A percentile compares a stretch with the other conserved stretches of the same genome.
These are phyloP conservation scores for Xylariaceae sp. DNA, from an alignment of 2,329 filamentous ascomycete genomes.

Conservation along the genomic window DNA sequence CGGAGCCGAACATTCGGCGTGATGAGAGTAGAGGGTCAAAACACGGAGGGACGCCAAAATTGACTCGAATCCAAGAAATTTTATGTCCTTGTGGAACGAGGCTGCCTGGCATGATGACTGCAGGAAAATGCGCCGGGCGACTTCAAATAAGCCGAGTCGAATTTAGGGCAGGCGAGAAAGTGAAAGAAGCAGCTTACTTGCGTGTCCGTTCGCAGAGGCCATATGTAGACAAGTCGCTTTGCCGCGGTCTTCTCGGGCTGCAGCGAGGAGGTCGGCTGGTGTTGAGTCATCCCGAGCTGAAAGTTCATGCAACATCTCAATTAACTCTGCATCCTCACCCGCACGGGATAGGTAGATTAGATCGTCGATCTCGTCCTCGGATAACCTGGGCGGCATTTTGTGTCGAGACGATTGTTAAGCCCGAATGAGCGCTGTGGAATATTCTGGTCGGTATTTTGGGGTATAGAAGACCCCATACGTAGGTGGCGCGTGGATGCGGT, in stretches of 20 bases:
- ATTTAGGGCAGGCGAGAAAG: neutral
- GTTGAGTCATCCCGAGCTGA: conserved; percentile 57
- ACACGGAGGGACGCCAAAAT: neutral
- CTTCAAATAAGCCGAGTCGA: neutral
- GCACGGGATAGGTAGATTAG: conserved; percentile 81
- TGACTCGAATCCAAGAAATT: too few relatives aligned
- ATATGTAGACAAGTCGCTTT: conserved; percentile 86
- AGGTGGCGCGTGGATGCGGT: conserved; percentile 2
- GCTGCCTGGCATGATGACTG: neutral
- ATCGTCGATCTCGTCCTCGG: conserved; percentile 83
- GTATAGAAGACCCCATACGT: neutral
- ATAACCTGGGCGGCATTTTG: conserved; percentile 52
- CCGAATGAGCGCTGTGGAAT: neutral
- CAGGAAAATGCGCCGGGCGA: neutral
- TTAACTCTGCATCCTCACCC: conserved; percentile 70
- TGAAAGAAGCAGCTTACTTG: conserved; percentile 50
- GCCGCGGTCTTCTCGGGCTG: conserved; percentile 69
- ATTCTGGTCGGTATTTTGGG: neutral
- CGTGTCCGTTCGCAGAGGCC: conserved; percentile 85
- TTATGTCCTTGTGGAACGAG: neutral
- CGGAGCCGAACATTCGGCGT: neutral
- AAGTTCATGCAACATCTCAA: conserved; percentile 54
- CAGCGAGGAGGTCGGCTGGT: conserved; percentile 61
- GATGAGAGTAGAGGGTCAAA: neutral
- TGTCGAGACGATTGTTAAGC: too few relatives aligned